Evolutionary conservation across 257 asterid genomes (phyloP).

Genomic region (Verbascum thapsus): DNA sequence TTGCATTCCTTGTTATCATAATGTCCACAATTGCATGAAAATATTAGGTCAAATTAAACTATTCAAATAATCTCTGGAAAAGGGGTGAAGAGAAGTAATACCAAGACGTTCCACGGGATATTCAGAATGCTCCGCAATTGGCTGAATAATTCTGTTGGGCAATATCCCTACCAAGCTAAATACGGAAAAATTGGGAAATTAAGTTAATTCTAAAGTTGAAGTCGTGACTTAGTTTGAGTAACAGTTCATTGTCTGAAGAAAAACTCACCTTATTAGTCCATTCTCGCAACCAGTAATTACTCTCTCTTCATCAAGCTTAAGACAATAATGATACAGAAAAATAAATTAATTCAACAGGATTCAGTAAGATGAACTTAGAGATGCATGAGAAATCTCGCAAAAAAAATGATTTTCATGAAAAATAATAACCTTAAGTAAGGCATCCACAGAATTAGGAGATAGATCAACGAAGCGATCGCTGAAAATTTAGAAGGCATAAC

Average conservation of each 20-base stretch:
- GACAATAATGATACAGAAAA: constrained; percentile 20
- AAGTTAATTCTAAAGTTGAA: constrained; percentile 11
- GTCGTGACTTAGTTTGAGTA: constrained; percentile 15
- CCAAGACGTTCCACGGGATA: constrained; percentile 90
- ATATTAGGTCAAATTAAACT: neutral
- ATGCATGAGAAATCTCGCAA: constrained; percentile 3
- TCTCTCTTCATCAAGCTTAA: constrained; percentile 92
- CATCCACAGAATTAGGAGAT: constrained; percentile 83
- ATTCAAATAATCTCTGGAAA: constrained; percentile 8
- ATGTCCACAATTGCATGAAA: neutral
- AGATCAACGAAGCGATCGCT: constrained; percentile 91
- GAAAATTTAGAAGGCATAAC: constrained; percentile 30
- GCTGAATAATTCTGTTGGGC: constrained; percentile 91
- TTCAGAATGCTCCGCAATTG: constrained; percentile 90
- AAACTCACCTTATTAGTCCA: constrained; percentile 74
- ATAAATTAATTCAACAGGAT: constrained; percentile 16
- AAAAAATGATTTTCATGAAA: neutral
- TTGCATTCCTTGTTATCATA: constrained; percentile 5
- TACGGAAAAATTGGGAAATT: constrained; percentile 22
- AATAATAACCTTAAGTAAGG: constrained; percentile 70
- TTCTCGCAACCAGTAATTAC: constrained; percentile 81
- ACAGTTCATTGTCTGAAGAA: neutral
- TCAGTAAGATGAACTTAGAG: constrained; percentile 17
- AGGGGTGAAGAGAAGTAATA: constrained; percentile 36
- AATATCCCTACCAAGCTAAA: constrained; percentile 81